Base-by-base conservation (phyloP, 129 eudicot species). In the Tagetes erecta region DNA sequence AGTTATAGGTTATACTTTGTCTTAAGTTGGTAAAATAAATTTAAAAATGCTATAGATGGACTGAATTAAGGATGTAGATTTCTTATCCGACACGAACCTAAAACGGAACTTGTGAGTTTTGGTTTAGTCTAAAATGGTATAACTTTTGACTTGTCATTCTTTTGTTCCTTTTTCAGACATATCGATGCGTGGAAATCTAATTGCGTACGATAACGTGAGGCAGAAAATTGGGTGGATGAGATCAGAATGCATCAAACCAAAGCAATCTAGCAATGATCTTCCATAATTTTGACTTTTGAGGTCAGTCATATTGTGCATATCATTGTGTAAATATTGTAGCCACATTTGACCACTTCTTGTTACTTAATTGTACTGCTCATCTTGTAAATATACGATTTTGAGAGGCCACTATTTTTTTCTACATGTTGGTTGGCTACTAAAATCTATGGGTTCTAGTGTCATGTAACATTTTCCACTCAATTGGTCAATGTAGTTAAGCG, bases 121-220 rank as follows among this genome's bases (percentile, higher is more conserved):
- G 12, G 60, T 2, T 56, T 56, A 2, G 12, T 56, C 63, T 56
- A 27, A 56, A 56, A 51, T 0, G 40, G 39, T 59, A 59, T 27
- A 4, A 3, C 4, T 6, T 53, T 57, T 68, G 31, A 49, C 66
- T 27, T 62, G 46, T n/a, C 56, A 41, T 62, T 74, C 37, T 50
- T 59, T 37, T 66, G 59, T n/a, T 70, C 0, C 20, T 3, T 73
- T 81, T 78, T 68, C 84, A 90, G 96, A 90, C 71, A 79, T 90
- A 49, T 90, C 96, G n/a, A 64, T 90, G 80, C 91, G 87, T 12
- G 96, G 96, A 37, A 82, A 71, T 58, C 68, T 90, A 45, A 67
- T 90, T 12, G 96, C 85, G 4, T 90, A 90, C 38, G 96, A 90
- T 81, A 90, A 90, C 12, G 83, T 71, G 77, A 87, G 83, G 67